phyloP scores from a whole-genome alignment of 1,139 yeast species.

The Torulaspora globosa region DNA sequence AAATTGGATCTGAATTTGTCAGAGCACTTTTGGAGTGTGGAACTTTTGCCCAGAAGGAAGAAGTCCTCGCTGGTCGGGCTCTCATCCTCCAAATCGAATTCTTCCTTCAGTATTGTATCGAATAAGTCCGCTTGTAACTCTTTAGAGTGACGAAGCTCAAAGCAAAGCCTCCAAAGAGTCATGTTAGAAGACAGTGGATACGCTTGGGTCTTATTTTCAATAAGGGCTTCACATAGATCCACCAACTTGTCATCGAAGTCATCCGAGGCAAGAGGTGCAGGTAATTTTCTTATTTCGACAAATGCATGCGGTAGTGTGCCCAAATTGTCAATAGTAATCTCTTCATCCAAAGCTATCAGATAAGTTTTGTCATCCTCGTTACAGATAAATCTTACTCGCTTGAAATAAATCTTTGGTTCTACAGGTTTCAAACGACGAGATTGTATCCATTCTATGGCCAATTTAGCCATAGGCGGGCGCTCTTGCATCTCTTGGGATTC shows the following conservation, averaged over 20 bases:
- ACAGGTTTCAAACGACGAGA: constrained; percentile 43
- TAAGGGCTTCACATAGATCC: constrained; percentile 39
- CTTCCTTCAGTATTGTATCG: constrained; percentile 35
- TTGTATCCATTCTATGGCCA: constrained; percentile 50
- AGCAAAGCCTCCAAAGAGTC: constrained; percentile 33
- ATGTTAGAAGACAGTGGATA: constrained; percentile 35
- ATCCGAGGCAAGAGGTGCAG: constrained; percentile 33
- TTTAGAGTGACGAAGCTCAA: constrained; percentile 37
- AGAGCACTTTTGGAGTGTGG: constrained; percentile 16
- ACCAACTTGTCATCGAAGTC: constrained; percentile 32
- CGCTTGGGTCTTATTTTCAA: constrained; percentile 39
- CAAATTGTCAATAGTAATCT: constrained; percentile 17
- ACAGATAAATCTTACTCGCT: constrained; percentile 48
- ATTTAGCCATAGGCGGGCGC: constrained; percentile 42
- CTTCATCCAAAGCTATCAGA: constrained; percentile 29
- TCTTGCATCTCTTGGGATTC: constrained; percentile 12
- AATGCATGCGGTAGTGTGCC: constrained; percentile 36
- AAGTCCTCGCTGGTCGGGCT: constrained; percentile 23
- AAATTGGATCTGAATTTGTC: constrained; percentile 4
- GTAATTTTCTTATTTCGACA: constrained; percentile 44
- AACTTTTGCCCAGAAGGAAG: constrained; percentile 24
- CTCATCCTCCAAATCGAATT: constrained; percentile 17
- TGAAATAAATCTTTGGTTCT: constrained; percentile 43
- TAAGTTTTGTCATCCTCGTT: constrained; percentile 16
- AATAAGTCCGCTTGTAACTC: constrained; percentile 31